These are phyloP conservation scores for Penicillium samsonianum DNA, from an alignment of 495 filamentous ascomycete genomes.

Conservation along the genomic window DNA sequence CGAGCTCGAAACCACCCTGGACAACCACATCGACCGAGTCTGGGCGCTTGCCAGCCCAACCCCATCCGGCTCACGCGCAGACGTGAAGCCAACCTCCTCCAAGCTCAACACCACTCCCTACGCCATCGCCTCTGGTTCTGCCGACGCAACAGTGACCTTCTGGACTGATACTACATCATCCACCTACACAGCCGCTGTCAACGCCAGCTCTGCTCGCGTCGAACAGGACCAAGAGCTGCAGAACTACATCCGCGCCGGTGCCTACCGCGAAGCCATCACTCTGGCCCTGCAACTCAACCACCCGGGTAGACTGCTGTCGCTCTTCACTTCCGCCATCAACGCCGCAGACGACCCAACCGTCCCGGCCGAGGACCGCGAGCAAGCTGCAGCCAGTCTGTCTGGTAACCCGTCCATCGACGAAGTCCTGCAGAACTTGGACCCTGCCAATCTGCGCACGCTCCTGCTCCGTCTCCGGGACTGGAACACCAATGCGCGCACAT, in stretches of 20 bases:
- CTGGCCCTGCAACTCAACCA: slow-evolving; percentile 92
- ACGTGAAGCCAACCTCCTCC: slow-evolving; percentile 34
- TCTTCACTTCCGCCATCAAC: slow-evolving; percentile 79
- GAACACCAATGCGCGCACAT: slow-evolving; percentile 93
- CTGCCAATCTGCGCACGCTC: slow-evolving; percentile 79
- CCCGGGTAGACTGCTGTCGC: slow-evolving; percentile 75
- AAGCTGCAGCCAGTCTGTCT: slow-evolving; percentile 50
- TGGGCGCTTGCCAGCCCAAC: slow-evolving; percentile 78
- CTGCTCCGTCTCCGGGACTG: slow-evolving; percentile 84
- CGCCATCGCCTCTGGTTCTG: slow-evolving; percentile 83
- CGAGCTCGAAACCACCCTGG: slow-evolving; percentile 84
- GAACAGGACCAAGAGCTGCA: slow-evolving; percentile 91
- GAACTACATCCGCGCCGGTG: slow-evolving; percentile 82
- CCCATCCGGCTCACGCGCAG: slow-evolving; percentile 48
- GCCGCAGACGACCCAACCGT: slow-evolving; percentile 46
- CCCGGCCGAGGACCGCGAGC: slow-evolving; percentile 25
- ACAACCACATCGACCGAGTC: slow-evolving; percentile 94
- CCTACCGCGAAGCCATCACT: slow-evolving; percentile 89
- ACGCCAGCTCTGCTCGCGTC: slow-evolving; percentile 72
- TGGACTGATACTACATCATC: slow-evolving; percentile 90
- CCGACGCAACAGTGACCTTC: slow-evolving; percentile 87
- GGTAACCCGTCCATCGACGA: slow-evolving; percentile 81
- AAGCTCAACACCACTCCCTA: slow-evolving; percentile 44
- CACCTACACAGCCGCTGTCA: slow-evolving; percentile 68
- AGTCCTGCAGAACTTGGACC: slow-evolving; percentile 73